Conservation (phyloP, 352 stramenopile genomes). For the Peronospora destructor region DNA sequence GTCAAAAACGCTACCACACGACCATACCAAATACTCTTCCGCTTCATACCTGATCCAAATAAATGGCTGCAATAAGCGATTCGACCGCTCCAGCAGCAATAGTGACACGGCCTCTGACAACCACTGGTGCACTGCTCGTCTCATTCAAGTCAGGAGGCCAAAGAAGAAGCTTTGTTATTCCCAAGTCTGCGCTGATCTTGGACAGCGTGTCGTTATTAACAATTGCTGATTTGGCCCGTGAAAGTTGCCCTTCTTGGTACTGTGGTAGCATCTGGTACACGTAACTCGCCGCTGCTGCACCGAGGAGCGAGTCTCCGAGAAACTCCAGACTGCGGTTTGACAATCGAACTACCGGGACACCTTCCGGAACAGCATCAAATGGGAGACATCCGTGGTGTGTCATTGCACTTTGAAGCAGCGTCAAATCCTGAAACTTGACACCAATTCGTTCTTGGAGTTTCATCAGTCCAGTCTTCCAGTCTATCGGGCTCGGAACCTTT, state of each 20-base stretch:
- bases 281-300: slow-evolving; percentile 49
- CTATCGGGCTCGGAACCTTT: slow-evolving; percentile 32
- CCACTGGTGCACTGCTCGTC: slow-evolving; percentile 22
- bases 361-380: slow-evolving; percentile 28
- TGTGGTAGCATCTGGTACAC: slow-evolving; percentile 67
- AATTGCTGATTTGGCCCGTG: slow-evolving; percentile 52
- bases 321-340: slow-evolving; percentile 83
- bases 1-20: background rate
- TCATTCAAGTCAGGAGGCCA: slow-evolving; percentile 41
- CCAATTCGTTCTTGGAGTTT: slow-evolving; percentile 51
- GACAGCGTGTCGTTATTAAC: slow-evolving; percentile 76
- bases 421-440: slow-evolving; percentile 50
- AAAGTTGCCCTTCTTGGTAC: slow-evolving; percentile 73
- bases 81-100: slow-evolving; percentile 74
- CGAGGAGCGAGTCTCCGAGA: slow-evolving; percentile 70
- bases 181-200: slow-evolving; percentile 51
- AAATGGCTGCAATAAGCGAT: slow-evolving; percentile 69
- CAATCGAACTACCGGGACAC: slow-evolving; percentile 47
- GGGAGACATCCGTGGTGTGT: slow-evolving; percentile 69
- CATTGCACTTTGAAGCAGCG: slow-evolving; percentile 59
- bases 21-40: background rate
- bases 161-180: slow-evolving; percentile 56
- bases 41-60: slow-evolving; percentile 52
- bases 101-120: slow-evolving; percentile 52
- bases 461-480: slow-evolving; percentile 43